Evolutionary conservation across 805 yeast species (phyloP).

Genomic region (Isabelozyma pseudorhagii): DNA sequence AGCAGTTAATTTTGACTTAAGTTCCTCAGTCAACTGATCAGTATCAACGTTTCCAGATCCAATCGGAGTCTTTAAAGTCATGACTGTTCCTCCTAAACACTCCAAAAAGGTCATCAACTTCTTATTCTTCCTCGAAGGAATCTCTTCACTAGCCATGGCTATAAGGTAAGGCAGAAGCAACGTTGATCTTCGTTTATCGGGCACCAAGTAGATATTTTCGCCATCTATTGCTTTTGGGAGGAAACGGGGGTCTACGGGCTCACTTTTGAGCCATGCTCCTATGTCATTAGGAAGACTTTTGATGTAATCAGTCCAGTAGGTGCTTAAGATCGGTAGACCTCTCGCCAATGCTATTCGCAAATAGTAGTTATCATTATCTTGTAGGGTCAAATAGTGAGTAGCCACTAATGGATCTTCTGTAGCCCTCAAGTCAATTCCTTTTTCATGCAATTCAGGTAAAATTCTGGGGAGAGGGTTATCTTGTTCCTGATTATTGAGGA

Average conservation of each 20-base stretch:
- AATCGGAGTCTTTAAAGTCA: not conserved
- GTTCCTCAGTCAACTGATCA: not conserved
- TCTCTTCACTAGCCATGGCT: not conserved
- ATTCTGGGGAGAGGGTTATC: not conserved
- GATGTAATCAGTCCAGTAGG: conserved; percentile 19
- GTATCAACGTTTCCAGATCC: not conserved
- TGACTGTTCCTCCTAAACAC: not conserved
- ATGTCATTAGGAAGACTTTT: conserved; percentile 8
- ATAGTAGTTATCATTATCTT: conserved; percentile 8
- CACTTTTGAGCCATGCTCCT: conserved; percentile 17
- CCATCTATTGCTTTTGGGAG: conserved; percentile 10
- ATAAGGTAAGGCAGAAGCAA: conserved; percentile 12
- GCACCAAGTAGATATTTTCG: conserved; percentile 6
- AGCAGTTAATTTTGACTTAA: not conserved
- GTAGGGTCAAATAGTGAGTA: conserved; percentile 18
- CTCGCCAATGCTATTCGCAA: conserved; percentile 23
- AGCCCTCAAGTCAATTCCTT: conserved; percentile 16
- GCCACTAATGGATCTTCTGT: conserved; percentile 14
- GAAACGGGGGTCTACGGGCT: conserved; percentile 6
- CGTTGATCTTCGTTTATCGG: conserved; percentile 8
- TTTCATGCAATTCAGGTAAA: not conserved
- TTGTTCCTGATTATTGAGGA: not conserved
- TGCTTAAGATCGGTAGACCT: conserved; percentile 24
- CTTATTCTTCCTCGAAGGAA: not conserved
- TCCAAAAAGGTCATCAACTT: not conserved